Percentiles rank a stretch among this genome's conserved stretches.
These are phyloP conservation scores for Botrytis byssoidea DNA, from an alignment of 2,329 filamentous ascomycete species.

Conservation along the genomic window DNA sequence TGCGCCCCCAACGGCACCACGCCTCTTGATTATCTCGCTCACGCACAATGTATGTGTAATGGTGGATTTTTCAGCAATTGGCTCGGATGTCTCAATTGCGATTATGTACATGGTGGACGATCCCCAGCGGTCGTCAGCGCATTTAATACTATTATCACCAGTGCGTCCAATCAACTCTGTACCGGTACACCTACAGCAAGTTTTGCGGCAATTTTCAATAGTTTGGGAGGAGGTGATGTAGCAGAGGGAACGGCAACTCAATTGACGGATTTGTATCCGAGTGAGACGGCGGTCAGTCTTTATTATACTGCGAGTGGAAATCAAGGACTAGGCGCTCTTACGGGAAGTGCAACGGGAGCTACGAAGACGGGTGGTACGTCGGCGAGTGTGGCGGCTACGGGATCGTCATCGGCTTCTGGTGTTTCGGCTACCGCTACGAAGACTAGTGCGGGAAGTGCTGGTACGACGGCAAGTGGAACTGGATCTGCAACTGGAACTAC, in stretches of 20 bases:
- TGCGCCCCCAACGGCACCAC: slow-evolving; percentile 41
- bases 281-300: slow-evolving; percentile 44
- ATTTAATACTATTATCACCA: slow-evolving; percentile 41
- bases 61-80: slow-evolving; percentile 47
- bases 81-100: slow-evolving; percentile 45
- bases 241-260: slow-evolving; percentile 39
- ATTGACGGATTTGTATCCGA: slow-evolving; percentile 40
- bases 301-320: slow-evolving; percentile 44
- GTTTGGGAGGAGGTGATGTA: slow-evolving; percentile 32
- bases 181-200: slow-evolving; percentile 42
- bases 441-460: slow-evolving; percentile 3
- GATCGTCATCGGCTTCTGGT: neutral
- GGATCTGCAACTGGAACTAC: slow-evolving; percentile 19
- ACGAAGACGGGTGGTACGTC: slow-evolving; percentile 36
- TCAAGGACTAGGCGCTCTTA: slow-evolving; percentile 46
- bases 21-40: slow-evolving; percentile 34
- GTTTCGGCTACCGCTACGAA: neutral
- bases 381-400: slow-evolving; percentile 17
- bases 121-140: slow-evolving; percentile 40
- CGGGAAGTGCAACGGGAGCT: slow-evolving; percentile 43
- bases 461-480: slow-evolving; percentile 18
- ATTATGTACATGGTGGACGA: slow-evolving; percentile 44
- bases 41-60: slow-evolving; percentile 45
- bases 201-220: slow-evolving; percentile 41
- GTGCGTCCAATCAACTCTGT: slow-evolving; percentile 42